phyloP scores from a whole-genome alignment of 768 basidiomycete genomes.

The Austroboletus eburneus region DNA sequence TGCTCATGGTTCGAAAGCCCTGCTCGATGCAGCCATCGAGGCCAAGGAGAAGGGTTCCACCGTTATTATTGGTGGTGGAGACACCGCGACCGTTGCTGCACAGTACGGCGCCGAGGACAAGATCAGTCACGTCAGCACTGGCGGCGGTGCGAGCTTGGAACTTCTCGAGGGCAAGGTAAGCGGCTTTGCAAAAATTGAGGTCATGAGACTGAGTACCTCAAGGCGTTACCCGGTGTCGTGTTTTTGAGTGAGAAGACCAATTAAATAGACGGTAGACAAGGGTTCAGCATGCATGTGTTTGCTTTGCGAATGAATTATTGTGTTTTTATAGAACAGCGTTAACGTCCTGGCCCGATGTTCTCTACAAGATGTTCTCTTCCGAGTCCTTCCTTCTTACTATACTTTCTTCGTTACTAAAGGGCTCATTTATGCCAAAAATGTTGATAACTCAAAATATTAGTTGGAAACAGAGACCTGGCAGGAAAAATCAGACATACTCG shows the following conservation, averaged over 20 bases:
- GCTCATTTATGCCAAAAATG: no score
- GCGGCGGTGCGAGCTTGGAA: constrained; percentile 91
- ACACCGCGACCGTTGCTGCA: constrained; percentile 95
- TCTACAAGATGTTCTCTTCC: no score
- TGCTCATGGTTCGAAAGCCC: constrained; percentile 75
- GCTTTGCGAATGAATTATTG: constrained; percentile 12
- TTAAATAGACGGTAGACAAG: constrained; percentile 14
- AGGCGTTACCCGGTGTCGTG: constrained; percentile 89
- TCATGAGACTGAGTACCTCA: constrained; percentile 14
- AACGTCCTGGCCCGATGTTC: no score
- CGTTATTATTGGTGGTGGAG: constrained; percentile 95
- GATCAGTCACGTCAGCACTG: constrained; percentile 95
- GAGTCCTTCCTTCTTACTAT: no score
- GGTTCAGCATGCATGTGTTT: constrained; percentile 14
- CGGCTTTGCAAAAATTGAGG: not conserved
- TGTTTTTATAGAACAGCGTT: constrained; percentile 23
- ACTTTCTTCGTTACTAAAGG: no score
- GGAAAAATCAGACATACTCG: no score
- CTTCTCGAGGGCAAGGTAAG: constrained; percentile 95
- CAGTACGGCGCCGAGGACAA: constrained; percentile 80
- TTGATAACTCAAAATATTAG: no score
- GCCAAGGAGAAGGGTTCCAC: constrained; percentile 83
- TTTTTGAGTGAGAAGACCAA: constrained; percentile 75
- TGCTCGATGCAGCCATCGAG: constrained; percentile 82
- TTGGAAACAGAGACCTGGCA: no score